Conservation (phyloP, 371 early-diverging fungal genomes). For the Mortierella sp. region DNA sequence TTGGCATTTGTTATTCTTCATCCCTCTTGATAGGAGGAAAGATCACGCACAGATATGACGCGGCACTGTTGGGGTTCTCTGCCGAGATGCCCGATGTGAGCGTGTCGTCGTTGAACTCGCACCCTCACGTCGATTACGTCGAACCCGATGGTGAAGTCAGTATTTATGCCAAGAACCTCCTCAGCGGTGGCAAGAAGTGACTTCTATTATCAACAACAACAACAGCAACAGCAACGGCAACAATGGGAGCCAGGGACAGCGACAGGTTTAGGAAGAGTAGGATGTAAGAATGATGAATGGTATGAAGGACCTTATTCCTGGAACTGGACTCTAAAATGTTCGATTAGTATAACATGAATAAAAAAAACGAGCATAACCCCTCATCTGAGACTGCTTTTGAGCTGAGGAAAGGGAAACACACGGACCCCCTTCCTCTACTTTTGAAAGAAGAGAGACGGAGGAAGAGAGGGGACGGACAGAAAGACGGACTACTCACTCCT, state of each 20-base stretch:
- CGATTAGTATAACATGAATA: too few relatives aligned
- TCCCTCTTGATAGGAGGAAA: conserved; percentile 41
- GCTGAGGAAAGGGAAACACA: too few relatives aligned
- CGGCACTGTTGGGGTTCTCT: conserved; percentile 58
- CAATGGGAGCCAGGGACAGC: neutral
- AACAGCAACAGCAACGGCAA: neutral
- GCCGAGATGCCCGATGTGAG: conserved; percentile 64
- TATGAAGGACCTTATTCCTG: neutral
- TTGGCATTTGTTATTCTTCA: neutral
- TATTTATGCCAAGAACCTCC: conserved; percentile 59
- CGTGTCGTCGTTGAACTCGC: conserved; percentile 48
- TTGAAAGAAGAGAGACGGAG: too few relatives aligned
- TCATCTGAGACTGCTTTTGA: too few relatives aligned
- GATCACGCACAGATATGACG: conserved; percentile 44
- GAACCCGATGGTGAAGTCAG: conserved; percentile 72
- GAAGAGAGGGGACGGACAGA: too few relatives aligned
- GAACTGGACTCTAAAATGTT: too few relatives aligned
- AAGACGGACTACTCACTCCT: too few relatives aligned
- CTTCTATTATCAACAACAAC: neutral
- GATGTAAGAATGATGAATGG: neutral
- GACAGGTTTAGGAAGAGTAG: neutral
- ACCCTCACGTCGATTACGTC: conserved; percentile 58
- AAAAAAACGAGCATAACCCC: too few relatives aligned
- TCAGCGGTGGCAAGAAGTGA: conserved; percentile 16
- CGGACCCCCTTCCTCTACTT: too few relatives aligned